Conservation (phyloP, 495 filamentous ascomycete genomes). For the Staphylotrichum longicolle region DNA sequence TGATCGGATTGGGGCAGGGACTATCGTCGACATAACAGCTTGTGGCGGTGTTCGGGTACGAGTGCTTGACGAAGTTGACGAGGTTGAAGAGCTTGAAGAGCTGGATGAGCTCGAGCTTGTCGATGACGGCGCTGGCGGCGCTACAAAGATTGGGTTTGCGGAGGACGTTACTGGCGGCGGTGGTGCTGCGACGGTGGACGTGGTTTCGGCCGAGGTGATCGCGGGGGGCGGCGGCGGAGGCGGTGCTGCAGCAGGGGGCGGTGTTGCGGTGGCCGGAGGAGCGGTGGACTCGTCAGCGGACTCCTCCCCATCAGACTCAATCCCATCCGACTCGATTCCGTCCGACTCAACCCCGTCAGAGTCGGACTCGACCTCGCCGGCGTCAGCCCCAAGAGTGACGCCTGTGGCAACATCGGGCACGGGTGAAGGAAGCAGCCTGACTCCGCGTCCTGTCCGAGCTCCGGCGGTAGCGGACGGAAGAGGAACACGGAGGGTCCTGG, state of each 20-base stretch:
- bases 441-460: background rate
- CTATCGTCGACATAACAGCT: background rate
- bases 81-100: background rate
- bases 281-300: slow-evolving; percentile 1
- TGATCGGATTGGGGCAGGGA: background rate
- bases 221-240: background rate
- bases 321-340: background rate
- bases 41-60: background rate
- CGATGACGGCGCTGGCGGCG: background rate
- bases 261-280: slow-evolving; percentile 5
- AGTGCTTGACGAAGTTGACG: background rate
- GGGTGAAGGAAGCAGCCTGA: background rate
- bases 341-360: slow-evolving; percentile 3
- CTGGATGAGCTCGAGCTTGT: background rate
- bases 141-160: background rate
- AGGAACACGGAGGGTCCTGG: background rate
- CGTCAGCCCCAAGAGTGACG: background rate
- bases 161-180: background rate
- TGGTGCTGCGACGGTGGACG: background rate
- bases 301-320: slow-evolving; percentile 11
- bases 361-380: background rate
- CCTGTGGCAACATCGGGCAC: background rate
- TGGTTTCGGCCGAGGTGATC: background rate
- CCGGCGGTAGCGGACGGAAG: background rate
- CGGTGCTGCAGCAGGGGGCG: background rate